Conservation (phyloP, 345 rosid species). For the Salix koriyanagi region DNA sequence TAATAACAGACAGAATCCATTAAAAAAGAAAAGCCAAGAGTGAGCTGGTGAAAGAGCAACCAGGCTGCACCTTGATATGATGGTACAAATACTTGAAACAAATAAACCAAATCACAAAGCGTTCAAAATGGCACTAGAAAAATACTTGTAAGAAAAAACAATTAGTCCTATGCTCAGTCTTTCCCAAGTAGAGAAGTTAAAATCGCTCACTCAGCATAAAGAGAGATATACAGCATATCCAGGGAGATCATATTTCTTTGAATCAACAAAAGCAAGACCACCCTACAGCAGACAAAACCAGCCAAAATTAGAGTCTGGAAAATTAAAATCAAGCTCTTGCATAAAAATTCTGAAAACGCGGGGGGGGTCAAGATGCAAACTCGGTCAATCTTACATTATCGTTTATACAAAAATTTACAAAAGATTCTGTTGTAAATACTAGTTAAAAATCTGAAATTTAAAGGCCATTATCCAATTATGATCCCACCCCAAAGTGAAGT, state of each 20-base stretch:
- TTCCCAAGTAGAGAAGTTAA: not conserved
- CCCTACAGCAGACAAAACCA: conserved; percentile 7
- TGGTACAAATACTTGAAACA: no score
- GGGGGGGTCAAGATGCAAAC: not conserved
- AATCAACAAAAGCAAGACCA: not conserved
- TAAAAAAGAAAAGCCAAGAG: no score
- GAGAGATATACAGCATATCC: conserved; percentile 23
- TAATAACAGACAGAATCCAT: not conserved
- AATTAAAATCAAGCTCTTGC: not conserved
- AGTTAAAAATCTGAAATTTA: not conserved
- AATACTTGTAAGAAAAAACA: no score
- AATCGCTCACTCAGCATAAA: not conserved
- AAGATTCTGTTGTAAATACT: not conserved
- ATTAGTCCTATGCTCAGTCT: no score
- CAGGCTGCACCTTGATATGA: no score
- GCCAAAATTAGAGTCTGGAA: not conserved
- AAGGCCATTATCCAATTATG: not conserved
- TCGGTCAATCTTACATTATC: not conserved
- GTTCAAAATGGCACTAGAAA: no score
- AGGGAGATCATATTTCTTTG: conserved; percentile 21
- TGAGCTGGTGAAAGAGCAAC: no score
- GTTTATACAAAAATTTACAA: not conserved
- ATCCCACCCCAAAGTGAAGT: not conserved
- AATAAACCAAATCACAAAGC: no score
- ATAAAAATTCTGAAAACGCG: not conserved